These are phyloP conservation scores for Pyricularia pennisetigena DNA, from an alignment of 2,329 filamentous ascomycete species.

Conservation along the genomic window DNA sequence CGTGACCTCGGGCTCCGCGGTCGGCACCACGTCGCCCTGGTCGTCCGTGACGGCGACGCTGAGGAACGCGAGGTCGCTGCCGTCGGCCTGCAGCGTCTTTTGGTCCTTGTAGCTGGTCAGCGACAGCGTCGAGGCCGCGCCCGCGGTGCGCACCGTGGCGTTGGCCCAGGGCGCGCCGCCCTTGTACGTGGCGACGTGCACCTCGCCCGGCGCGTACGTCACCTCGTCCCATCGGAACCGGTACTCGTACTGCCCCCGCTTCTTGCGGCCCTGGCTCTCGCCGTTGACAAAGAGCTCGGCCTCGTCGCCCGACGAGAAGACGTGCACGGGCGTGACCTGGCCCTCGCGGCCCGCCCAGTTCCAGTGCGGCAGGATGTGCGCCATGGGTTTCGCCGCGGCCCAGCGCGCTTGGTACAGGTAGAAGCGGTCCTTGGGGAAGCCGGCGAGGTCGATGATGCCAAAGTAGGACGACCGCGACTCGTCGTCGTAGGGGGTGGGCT, in stretches of 20 bases:
- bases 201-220: constrained; percentile 33
- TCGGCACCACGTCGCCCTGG: constrained; percentile 30
- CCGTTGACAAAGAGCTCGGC: constrained; percentile 46
- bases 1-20: constrained; percentile 28
- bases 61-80: constrained; percentile 34
- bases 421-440: constrained; percentile 46
- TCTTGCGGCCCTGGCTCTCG: constrained; percentile 29
- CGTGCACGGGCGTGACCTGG: constrained; percentile 41
- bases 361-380: constrained; percentile 47
- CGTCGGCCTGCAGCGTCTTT: constrained; percentile 22
- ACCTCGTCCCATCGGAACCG: constrained; percentile 44
- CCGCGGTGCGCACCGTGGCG: constrained; percentile 29
- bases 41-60: constrained; percentile 33
- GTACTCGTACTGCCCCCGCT: constrained; percentile 25
- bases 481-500: constrained; percentile 27
- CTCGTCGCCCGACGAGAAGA: constrained; percentile 40
- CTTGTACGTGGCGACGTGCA: constrained; percentile 37
- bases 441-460: constrained; percentile 46
- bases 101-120: constrained; percentile 28
- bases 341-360: constrained; percentile 38
- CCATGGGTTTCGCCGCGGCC: constrained; percentile 34
- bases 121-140: constrained; percentile 24
- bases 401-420: constrained; percentile 45
- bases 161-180: constrained; percentile 34
- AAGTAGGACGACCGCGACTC: constrained; percentile 40